These are phyloP conservation scores for Talaromyces islandicus DNA, from an alignment of 2,329 filamentous ascomycete species.

Conservation along the genomic window DNA sequence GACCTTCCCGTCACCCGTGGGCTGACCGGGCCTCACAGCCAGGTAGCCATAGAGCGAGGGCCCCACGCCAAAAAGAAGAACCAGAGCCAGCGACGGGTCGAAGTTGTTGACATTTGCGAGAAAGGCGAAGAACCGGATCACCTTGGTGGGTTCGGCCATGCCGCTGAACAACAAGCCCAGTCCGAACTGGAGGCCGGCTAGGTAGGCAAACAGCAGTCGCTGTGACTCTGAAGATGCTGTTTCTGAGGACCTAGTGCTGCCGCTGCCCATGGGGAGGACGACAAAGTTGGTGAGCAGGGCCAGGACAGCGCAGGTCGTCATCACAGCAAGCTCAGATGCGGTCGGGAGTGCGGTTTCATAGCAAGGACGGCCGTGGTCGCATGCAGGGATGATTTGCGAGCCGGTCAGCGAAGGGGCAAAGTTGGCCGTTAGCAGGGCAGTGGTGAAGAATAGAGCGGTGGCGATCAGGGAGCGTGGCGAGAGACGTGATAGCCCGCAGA, in stretches of 20 bases:
- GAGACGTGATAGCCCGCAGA: constrained; percentile 47
- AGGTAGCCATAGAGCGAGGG: constrained; percentile 38
- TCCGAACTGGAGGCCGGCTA: constrained; percentile 46
- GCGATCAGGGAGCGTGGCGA: constrained; percentile 46
- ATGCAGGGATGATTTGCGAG: constrained; percentile 35
- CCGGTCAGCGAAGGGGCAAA: constrained; percentile 16
- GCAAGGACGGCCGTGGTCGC: constrained; percentile 35
- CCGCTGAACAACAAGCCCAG: constrained; percentile 47
- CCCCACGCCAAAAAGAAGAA: constrained; percentile 46
- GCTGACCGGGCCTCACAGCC: constrained; percentile 22
- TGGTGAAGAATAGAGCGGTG: constrained; percentile 39
- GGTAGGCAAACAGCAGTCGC: constrained; percentile 32
- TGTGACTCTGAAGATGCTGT: constrained; percentile 21
- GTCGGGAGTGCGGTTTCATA: constrained; percentile 43
- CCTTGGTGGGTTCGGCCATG: constrained; percentile 47
- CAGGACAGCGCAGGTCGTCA: constrained; percentile 25
- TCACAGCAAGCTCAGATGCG: constrained; percentile 25
- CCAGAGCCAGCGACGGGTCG: constrained; percentile 46
- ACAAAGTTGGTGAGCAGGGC: constrained; percentile 26
- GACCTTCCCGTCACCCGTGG: constrained; percentile 17
- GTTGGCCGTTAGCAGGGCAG: constrained; percentile 39
- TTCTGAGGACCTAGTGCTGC: constrained; percentile 17
- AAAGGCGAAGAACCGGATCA: constrained; percentile 45
- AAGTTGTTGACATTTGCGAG: constrained; percentile 38
- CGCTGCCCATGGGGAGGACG: constrained; percentile 28